Conservation (phyloP, 2,329 filamentous ascomycete species). For the Diaporthe sp. region DNA sequence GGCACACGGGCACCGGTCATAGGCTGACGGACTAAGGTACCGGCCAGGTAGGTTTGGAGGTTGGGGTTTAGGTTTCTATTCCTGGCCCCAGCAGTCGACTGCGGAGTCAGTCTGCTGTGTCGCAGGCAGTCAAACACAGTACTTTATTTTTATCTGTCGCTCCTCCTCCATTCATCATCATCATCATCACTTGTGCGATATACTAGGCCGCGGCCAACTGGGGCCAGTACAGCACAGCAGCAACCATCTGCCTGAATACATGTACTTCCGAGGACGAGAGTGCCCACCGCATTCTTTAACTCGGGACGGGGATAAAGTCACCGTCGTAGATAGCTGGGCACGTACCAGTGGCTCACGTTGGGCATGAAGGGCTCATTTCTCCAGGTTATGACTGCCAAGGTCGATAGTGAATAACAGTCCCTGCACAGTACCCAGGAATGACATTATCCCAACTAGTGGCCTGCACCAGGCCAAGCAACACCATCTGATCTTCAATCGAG, state of each 20-base stretch:
- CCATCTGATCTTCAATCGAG: constrained; percentile 14
- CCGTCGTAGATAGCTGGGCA: not conserved
- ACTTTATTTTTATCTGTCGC: not conserved
- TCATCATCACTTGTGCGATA: not conserved
- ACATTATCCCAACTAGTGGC: constrained; percentile 2
- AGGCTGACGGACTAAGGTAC: not conserved
- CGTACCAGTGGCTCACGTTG: not conserved
- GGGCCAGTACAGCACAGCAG: not conserved
- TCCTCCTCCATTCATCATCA: not conserved
- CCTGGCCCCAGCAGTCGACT: not conserved
- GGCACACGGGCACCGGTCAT: not conserved
- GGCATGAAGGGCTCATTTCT: constrained; percentile 26
- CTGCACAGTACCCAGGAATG: constrained; percentile 7
- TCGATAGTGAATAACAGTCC: not conserved
- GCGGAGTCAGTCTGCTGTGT: not conserved
- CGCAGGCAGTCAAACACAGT: not conserved
- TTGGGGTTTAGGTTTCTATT: constrained; percentile 25
- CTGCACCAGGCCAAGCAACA: constrained; percentile 16
- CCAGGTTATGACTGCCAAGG: not conserved
- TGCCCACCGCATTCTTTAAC: not conserved
- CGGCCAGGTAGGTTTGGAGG: not conserved
- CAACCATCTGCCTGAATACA: not conserved
- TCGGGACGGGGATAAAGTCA: not conserved
- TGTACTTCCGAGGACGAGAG: not conserved
- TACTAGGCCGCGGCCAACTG: not conserved